A percentile compares a stretch with the other conserved stretches of the same genome.
Conservation (phyloP, 2,329 filamentous ascomycete genomes). For the Aplosporella prunicola region DNA sequence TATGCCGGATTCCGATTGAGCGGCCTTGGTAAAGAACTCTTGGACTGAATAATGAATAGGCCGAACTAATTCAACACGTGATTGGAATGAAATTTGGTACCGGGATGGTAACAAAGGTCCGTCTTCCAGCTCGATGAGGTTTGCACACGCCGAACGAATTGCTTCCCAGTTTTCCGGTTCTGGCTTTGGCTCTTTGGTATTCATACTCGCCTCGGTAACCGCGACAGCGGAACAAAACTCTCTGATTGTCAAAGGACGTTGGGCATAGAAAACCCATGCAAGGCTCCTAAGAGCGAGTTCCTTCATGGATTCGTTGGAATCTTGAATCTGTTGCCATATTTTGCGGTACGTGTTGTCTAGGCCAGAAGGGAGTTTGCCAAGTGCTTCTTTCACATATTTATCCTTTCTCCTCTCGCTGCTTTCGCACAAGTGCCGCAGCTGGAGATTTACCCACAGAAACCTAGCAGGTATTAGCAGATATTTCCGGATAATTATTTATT, state of each 20-base stretch:
- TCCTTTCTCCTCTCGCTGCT: neutral
- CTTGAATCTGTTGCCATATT: neutral
- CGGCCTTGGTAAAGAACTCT: neutral
- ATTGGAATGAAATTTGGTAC: too few relatives aligned
- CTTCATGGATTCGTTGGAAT: neutral
- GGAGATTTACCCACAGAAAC: constrained; percentile 1
- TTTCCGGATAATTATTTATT: neutral
- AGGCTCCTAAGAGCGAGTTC: neutral
- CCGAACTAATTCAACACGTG: too few relatives aligned
- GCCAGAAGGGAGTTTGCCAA: neutral
- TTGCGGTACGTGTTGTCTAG: neutral
- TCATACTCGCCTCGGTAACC: neutral
- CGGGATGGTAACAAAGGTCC: too few relatives aligned
- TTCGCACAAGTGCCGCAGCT: neutral
- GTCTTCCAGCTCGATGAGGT: neutral
- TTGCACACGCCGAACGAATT: neutral
- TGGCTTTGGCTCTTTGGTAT: neutral
- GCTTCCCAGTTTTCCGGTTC: neutral
- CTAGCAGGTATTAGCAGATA: neutral
- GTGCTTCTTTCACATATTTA: neutral
- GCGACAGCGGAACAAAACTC: neutral
- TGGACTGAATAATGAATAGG: constrained; percentile 1
- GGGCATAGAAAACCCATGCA: neutral
- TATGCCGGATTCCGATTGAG: too few relatives aligned
- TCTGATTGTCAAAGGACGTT: neutral